A percentile compares a stretch with the other conserved stretches of the same genome.
Evolutionary conservation across 2,329 filamentous ascomycete genomes (phyloP).

Genomic region (Cladosporium sp.): DNA sequence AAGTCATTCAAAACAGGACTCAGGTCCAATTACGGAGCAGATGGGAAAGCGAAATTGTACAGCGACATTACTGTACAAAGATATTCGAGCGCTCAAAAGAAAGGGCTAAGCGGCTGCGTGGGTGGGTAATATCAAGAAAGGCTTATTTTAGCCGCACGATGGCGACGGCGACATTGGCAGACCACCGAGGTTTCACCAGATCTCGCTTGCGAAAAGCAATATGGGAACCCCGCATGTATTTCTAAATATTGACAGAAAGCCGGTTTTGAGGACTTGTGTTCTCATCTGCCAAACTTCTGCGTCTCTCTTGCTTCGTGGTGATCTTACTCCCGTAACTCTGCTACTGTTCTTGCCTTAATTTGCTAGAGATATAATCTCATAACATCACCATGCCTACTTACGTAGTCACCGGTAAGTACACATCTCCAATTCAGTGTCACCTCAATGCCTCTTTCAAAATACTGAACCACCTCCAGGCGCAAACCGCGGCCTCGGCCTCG

Average conservation of each 20-base stretch:
- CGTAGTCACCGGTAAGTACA: slow-evolving; percentile 11
- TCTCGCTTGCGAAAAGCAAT: neutral
- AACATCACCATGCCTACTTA: slow-evolving; percentile 11
- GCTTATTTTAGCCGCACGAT: slow-evolving; percentile 12
- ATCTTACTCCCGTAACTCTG: neutral
- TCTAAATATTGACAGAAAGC: neutral
- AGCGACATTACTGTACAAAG: neutral
- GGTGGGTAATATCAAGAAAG: slow-evolving; percentile 9
- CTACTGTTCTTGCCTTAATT: neutral
- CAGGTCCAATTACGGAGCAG: neutral
- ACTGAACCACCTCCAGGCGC: slow-evolving; percentile 42
- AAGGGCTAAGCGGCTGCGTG: slow-evolving; percentile 3
- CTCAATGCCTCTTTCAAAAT: slow-evolving; percentile 22
- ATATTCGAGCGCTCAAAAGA: neutral
- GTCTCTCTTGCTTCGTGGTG: neutral
- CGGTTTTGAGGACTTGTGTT: neutral
- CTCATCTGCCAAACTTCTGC: neutral
- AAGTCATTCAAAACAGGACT: neutral
- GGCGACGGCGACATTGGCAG: slow-evolving; percentile 1
- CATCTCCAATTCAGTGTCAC: neutral
- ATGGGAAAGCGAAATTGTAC: neutral
- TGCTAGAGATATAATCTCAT: neutral
- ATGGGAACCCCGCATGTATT: slow-evolving; percentile 15
- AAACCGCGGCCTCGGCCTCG: slow-evolving; percentile 50
- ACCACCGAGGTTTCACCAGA: neutral